These are phyloP conservation scores for Chlorella sp. DNA, from an alignment of 139 green algal genomes.

Conservation along the genomic window DNA sequence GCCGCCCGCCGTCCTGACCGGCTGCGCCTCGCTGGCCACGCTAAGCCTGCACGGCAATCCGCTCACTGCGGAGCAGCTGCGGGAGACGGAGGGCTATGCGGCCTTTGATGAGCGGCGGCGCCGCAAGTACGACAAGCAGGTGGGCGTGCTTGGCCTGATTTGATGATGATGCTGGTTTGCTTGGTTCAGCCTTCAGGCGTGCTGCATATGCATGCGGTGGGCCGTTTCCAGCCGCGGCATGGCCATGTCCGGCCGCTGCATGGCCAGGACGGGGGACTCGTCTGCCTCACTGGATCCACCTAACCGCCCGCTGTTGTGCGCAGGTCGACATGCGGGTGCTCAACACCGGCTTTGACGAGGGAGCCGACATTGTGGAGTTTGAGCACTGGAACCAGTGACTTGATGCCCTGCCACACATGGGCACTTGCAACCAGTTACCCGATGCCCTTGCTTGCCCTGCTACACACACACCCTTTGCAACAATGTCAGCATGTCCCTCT, in stretches of 20 bases:
- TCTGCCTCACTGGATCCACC: too few relatives aligned
- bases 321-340: conserved; percentile 55
- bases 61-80: conserved; percentile 64
- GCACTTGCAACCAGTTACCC: too few relatives aligned
- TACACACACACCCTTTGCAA: too few relatives aligned
- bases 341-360: conserved; percentile 55
- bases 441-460: not conserved
- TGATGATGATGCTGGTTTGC: not conserved
- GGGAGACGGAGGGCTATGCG: conserved; percentile 45
- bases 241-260: not conserved
- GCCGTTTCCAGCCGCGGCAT: not conserved
- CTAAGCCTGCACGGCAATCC: conserved; percentile 66
- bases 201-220: not conserved
- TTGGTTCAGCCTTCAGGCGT: not conserved
- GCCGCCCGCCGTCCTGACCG: conserved; percentile 44
- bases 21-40: conserved; percentile 49
- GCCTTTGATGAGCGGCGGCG: conserved; percentile 57
- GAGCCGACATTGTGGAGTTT: conserved; percentile 44
- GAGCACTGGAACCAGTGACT: conserved; percentile 47
- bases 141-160: conserved; percentile 4
- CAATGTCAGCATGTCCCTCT: not conserved
- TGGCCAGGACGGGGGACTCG: too few relatives aligned
- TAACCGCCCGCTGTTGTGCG: not conserved
- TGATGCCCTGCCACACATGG: not conserved
- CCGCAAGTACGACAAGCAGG: conserved; percentile 63